A percentile compares a stretch with the other conserved stretches of the same genome.
These are phyloP conservation scores for Aspergillus conjunctus DNA, from an alignment of 495 filamentous ascomycete genomes.

Conservation along the genomic window DNA sequence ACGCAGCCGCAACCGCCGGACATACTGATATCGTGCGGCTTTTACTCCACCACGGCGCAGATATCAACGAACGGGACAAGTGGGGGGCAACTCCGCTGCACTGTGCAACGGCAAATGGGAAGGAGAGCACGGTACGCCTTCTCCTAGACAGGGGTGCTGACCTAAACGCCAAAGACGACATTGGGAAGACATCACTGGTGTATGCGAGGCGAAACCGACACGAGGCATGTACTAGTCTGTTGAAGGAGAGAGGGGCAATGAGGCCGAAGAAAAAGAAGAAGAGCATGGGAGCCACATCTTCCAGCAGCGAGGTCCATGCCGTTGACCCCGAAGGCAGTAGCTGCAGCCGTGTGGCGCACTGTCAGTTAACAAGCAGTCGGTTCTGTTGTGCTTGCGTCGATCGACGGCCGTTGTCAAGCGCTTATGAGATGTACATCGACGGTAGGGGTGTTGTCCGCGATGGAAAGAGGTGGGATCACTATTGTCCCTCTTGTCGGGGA, in stretches of 20 bases:
- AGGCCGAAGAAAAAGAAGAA: neutral
- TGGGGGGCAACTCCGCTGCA: neutral
- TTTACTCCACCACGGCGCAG: conserved; percentile 1
- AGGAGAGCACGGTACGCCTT: neutral
- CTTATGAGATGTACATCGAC: neutral
- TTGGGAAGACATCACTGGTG: neutral
- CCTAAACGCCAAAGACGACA: neutral
- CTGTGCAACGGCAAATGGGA: neutral
- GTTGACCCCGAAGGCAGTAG: too few species aligned
- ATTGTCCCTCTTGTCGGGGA: neutral
- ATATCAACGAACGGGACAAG: neutral
- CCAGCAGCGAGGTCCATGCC: neutral
- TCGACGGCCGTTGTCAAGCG: neutral
- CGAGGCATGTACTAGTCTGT: neutral
- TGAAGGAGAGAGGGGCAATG: neutral
- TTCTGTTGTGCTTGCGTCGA: neutral
- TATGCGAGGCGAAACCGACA: neutral
- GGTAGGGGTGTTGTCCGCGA: neutral
- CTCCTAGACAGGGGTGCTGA: neutral
- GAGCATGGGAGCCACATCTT: neutral
- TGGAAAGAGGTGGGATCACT: neutral
- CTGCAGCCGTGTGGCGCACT: neutral
- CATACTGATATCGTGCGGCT: neutral
- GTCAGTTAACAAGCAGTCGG: neutral
- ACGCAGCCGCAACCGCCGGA: neutral